Conservation (phyloP, 164 flowering plant genomes). For the Liriodendron chinense region DNA sequence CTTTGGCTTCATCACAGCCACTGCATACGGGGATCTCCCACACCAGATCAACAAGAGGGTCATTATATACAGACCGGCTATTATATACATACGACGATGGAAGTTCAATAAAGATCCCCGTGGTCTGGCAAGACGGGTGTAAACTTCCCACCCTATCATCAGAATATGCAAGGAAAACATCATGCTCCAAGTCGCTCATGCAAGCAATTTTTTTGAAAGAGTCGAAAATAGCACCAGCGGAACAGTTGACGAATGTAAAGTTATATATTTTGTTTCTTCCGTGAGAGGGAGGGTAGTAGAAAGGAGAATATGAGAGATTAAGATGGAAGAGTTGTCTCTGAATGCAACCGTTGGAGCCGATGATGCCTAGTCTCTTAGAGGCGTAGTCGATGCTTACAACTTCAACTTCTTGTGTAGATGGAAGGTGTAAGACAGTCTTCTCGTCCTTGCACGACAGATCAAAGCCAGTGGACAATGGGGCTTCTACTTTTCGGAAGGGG, state of each 20-base stretch:
- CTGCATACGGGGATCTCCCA: neutral
- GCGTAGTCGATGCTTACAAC: neutral
- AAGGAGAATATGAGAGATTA: conserved; percentile 1
- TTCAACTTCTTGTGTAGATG: neutral
- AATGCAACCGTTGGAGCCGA: neutral
- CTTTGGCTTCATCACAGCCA: neutral
- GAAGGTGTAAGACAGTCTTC: neutral
- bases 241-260: neutral
- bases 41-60: neutral
- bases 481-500: neutral
- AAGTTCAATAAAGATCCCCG: neutral
- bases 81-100: too few species aligned
- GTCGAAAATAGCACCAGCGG: neutral
- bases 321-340: neutral
- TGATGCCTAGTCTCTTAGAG: neutral
- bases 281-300: neutral
- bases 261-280: too few species aligned
- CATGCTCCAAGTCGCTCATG: neutral
- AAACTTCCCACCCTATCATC: neutral
- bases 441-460: neutral
- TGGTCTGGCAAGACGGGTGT: neutral
- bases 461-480: too few species aligned
- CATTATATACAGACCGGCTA: neutral
- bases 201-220: neutral
- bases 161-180: neutral